A percentile compares a stretch with the other conserved stretches of the same genome.
Evolutionary conservation across 768 basidiomycete species (phyloP).

Genomic region (Hemileccinum impolitum): DNA sequence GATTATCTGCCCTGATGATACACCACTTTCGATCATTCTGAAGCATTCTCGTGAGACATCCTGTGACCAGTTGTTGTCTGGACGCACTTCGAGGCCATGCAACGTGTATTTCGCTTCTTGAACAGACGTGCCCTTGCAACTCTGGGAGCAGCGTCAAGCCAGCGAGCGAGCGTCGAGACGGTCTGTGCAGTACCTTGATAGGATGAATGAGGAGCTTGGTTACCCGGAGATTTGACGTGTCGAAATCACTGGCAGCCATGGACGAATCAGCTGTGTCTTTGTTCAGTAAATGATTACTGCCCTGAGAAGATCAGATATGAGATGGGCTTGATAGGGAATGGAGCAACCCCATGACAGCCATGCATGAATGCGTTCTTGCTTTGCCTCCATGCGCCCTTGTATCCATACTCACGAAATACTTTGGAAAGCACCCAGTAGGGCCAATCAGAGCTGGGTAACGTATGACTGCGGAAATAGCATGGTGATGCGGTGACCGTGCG

Average conservation of each 20-base stretch:
- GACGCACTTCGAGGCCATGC: constrained; percentile 61
- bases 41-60: neutral
- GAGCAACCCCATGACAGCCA: neutral
- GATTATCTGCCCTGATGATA: constrained; percentile 54
- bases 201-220: constrained; percentile 63
- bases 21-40: constrained; percentile 75
- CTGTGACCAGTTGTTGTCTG: neutral
- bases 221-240: constrained; percentile 38
- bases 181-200: constrained; percentile 46
- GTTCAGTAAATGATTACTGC: neutral
- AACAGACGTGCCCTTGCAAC: constrained; percentile 67
- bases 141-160: constrained; percentile 39
- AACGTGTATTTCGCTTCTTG: constrained; percentile 52
- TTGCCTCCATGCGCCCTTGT: too few relatives aligned
- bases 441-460: constrained; percentile 7
- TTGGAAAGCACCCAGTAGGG: constrained; percentile 15
- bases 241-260: constrained; percentile 17
- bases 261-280: neutral
- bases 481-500: neutral
- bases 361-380: too few relatives aligned
- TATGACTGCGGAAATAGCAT: too few relatives aligned
- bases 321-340: constrained; percentile 1
- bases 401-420: neutral
- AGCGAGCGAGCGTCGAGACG: neutral
- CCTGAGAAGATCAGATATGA: constrained; percentile 17